phyloP scores from a whole-genome alignment of 1,284 basidiomycete species.

The Ceratobasidium sp. region DNA sequence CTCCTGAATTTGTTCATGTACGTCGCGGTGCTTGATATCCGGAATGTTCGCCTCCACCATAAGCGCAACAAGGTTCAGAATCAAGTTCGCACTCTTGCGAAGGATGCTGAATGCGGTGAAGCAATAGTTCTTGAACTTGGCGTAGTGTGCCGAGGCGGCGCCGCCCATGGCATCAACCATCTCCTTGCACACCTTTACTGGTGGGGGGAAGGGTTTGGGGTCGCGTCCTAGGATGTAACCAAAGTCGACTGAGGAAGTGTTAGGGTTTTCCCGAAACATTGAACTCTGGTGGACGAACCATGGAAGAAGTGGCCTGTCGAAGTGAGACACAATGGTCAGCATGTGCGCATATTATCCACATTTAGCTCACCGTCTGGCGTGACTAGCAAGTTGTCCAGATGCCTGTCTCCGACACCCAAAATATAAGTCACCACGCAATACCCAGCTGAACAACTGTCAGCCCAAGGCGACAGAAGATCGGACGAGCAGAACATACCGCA shows the following conservation, averaged over 20 bases:
- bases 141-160: conserved; percentile 90
- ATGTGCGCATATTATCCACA: neutral
- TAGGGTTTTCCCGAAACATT: conserved; percentile 17
- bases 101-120: conserved; percentile 97
- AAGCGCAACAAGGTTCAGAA: conserved; percentile 94
- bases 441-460: conserved; percentile 72
- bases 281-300: conserved; percentile 62
- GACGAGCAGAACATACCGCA: conserved; percentile 78
- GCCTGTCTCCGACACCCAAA: conserved; percentile 96
- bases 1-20: conserved; percentile 91
- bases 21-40: conserved; percentile 94
- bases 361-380: conserved; percentile 84
- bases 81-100: conserved; percentile 97
- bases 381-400: conserved; percentile 95
- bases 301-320: conserved; percentile 84
- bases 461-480: neutral
- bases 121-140: conserved; percentile 95
- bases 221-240: conserved; percentile 98
- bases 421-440: conserved; percentile 99
- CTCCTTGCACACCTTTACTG: conserved; percentile 98
- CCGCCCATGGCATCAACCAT: conserved; percentile 99
- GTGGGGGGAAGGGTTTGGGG: conserved; percentile 97
- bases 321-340: conserved; percentile 6
- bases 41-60: conserved; percentile 99
- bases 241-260: conserved; percentile 83